A percentile compares a stretch with the other conserved stretches of the same genome.
These are phyloP conservation scores for Cercophora samala DNA, from an alignment of 495 filamentous ascomycete genomes.

Conservation along the genomic window DNA sequence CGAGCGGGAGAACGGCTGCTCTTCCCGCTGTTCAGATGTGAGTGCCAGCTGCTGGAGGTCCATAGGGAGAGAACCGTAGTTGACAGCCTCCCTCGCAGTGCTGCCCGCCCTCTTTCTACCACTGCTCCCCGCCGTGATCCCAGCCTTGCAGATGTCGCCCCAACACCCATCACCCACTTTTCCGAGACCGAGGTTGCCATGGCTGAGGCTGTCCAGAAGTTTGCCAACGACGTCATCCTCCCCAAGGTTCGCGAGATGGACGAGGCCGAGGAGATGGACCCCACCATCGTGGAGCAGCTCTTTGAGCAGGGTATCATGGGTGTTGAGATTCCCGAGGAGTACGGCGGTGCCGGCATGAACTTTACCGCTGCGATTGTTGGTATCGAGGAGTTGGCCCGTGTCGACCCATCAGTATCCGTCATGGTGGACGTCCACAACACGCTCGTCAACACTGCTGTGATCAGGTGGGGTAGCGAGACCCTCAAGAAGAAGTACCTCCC, in stretches of 20 bases:
- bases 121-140: conserved; percentile 55
- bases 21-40: conserved; percentile 25
- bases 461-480: conserved; percentile 76
- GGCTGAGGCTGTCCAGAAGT: conserved; percentile 85
- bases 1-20: conserved; percentile 14
- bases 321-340: conserved; percentile 95
- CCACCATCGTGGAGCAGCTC: conserved; percentile 77
- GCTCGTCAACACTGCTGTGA: conserved; percentile 86
- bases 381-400: conserved; percentile 92
- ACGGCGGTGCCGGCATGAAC: conserved; percentile 95
- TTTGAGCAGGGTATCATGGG: conserved; percentile 99
- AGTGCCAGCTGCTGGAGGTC: conserved; percentile 9
- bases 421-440: conserved; percentile 97
- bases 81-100: conserved; percentile 22
- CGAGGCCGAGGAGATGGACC: conserved; percentile 93
- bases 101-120: conserved; percentile 66
- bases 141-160: conserved; percentile 68
- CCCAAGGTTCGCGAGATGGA: conserved; percentile 98
- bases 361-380: conserved; percentile 94
- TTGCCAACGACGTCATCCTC: conserved; percentile 80
- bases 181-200: conserved; percentile 88
- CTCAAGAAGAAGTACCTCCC: conserved; percentile 83
- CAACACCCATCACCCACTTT: conserved; percentile 89
- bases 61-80: background rate
- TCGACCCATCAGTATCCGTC: conserved; percentile 93